Base-by-base conservation (phyloP, 768 basidiomycete genomes). In the Lanmaoa rubissima region DNA sequence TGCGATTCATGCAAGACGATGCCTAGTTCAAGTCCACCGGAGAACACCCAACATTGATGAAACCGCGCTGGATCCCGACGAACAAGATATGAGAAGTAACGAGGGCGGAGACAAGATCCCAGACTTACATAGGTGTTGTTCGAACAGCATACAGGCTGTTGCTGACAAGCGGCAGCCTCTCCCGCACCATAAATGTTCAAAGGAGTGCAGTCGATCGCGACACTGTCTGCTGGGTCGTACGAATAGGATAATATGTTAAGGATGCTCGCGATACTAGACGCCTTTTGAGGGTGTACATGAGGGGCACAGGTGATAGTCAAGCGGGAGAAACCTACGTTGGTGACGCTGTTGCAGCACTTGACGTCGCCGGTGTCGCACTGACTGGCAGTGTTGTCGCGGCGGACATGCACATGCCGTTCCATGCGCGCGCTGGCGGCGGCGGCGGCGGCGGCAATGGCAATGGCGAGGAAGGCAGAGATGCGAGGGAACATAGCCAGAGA, bases 71-170 rank as follows among this genome's bases (percentile, higher is more conserved):
- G 10, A 45, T 40, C 28, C 24, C 58, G 21, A 47, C 12, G 17
- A 12, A 9, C 21, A 34, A 17, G 7, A 21, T 14, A 24, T 8
- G n/a, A 43, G 41, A 35, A 39, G 17, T 7, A 24, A 26, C 49
- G 3, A 9, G 1, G 17, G n/a, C 12, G 3, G 31, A 36, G 26
- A 45, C 17, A 34, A 41, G 14, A n/a, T 4, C 16, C 13, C 17
- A 38, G 45, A 61, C 69, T 53, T 12, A 70, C 69, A 47, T 64
- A 61, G 16, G 14, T 40, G 9, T 59, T 44, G 48, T 62, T 59
- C 10, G 45, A 24, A 46, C 69, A 70, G 45, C 69, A 70, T 21
- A 72, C 59, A 39, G 69, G 69, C 48, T 72, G 59, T 21, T 69
- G 57, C 34, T 60, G 40, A 32, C 69, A 70, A 21, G 3, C 4